A percentile compares a stretch with the other conserved stretches of the same genome.
phyloP scores from a whole-genome alignment of 1,284 basidiomycete genomes.

The Ustilago trichophora region DNA sequence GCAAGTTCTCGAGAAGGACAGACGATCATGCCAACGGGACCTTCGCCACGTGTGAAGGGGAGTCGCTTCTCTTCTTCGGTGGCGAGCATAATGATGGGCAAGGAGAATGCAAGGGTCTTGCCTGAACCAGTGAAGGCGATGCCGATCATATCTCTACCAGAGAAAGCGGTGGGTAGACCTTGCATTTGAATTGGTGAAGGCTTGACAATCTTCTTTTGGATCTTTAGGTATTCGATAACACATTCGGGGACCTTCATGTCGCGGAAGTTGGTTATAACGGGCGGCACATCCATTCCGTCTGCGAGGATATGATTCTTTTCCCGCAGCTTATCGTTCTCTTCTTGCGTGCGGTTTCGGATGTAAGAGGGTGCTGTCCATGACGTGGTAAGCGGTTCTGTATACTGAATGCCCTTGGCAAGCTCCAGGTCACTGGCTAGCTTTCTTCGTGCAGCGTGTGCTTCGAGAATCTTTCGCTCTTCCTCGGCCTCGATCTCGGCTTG shows the following conservation, averaged over 20 bases:
- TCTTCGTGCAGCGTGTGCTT: constrained; percentile 86
- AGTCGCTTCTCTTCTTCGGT: constrained; percentile 84
- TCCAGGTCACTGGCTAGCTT: constrained; percentile 92
- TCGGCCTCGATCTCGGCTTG: constrained; percentile 84
- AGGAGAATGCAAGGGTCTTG: constrained; percentile 68
- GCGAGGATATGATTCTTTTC: constrained; percentile 91
- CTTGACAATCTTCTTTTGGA: constrained; percentile 79
- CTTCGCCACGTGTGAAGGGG: constrained; percentile 89
- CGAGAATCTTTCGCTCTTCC: constrained; percentile 86
- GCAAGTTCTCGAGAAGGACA: constrained; percentile 71
- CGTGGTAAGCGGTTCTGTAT: constrained; percentile 84
- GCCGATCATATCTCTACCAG: constrained; percentile 69
- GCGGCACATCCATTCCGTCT: constrained; percentile 91
- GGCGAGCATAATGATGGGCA: constrained; percentile 74
- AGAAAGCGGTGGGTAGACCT: constrained; percentile 85
- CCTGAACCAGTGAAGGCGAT: constrained; percentile 69
- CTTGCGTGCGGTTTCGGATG: constrained; percentile 76
- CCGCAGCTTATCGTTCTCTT: constrained; percentile 78
- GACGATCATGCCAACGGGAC: constrained; percentile 91
- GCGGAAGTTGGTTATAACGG: constrained; percentile 88
- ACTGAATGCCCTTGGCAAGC: constrained; percentile 88
- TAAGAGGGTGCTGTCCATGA: constrained; percentile 90
- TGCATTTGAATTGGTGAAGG: constrained; percentile 98
- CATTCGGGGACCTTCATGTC: constrained; percentile 97
- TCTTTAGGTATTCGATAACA: constrained; percentile 81